A percentile compares a stretch with the other conserved stretches of the same genome.
These are phyloP conservation scores for Eimeria praecox DNA, from an alignment of 169 alveolate species.

Conservation along the genomic window DNA sequence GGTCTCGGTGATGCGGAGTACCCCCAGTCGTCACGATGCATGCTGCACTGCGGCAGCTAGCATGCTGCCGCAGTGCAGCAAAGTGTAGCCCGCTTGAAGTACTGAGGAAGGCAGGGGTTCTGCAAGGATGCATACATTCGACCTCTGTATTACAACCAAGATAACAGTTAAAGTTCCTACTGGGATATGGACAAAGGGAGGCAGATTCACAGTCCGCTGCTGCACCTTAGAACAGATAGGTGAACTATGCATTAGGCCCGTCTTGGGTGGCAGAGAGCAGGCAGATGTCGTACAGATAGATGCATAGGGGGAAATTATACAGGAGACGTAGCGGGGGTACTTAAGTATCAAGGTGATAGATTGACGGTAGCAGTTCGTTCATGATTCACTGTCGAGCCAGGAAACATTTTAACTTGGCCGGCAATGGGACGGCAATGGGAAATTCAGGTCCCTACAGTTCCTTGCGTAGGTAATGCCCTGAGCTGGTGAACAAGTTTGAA, in stretches of 20 bases:
- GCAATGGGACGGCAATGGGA: not conserved
- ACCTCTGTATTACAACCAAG: not conserved
- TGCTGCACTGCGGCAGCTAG: not conserved
- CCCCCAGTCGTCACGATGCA: not conserved
- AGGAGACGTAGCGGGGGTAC: not conserved
- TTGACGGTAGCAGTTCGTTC: not conserved
- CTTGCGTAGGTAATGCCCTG: not conserved
- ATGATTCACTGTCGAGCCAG: not conserved
- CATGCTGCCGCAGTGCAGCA: too few species aligned
- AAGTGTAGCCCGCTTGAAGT: not conserved
- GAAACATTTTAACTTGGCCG: not conserved
- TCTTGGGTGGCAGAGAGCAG: not conserved
- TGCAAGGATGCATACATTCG: not conserved
- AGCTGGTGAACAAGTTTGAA: not conserved
- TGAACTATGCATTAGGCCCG: too few species aligned
- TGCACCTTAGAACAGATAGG: conserved; percentile 87
- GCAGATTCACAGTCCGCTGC: conserved; percentile 91
- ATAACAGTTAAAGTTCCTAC: conserved; percentile 85
- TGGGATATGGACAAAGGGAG: conserved; percentile 91
- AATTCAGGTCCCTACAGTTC: not conserved
- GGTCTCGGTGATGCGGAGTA: not conserved
- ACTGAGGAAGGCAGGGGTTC: not conserved
- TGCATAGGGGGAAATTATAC: not conserved
- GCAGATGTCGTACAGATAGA: not conserved
- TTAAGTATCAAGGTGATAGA: not conserved